Base-by-base conservation (phyloP, 2,329 filamentous ascomycete genomes). In the Akanthomyces muscarius region DNA sequence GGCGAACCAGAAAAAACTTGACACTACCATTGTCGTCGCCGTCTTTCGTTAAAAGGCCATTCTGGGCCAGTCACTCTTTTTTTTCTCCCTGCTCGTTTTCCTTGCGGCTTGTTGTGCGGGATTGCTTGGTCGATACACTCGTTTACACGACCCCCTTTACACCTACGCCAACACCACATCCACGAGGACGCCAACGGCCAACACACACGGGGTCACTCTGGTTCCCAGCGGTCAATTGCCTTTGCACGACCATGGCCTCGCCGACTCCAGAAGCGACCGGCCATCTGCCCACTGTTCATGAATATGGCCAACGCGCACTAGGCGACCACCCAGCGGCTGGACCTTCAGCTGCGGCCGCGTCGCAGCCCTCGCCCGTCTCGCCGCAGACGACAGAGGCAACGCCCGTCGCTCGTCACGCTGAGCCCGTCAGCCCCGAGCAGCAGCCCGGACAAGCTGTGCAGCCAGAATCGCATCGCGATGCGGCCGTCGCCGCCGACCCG, bases 41-140 rank as follows among this genome's bases (percentile, higher is more conserved):
- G 56, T 53, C 50, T 11, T 28, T 61, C 50, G 28, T 48, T 61
- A 61, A 47, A 48, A 16, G n/a, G 18, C 41, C 14, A 30, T 25
- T 48, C n/a, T 45, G 14, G 48, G 25, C 58, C 58, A 53, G 58
- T 53, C 58, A 53, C n/a, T 53, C 58, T 48, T 50, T 61, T 44
- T 52, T 28, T 25, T n/a, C 21, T n/a, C 18, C 16, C 30, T 44
- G 8, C 23, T 11, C 7, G 7, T 21, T n/a, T 13, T 21, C 21
- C 5, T 36, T 7, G 36, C 10, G 44, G 36, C 33, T 3, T 13
- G 23, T 7, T 44, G 33, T 36, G 33, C 7, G 44, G 44, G n/a
- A 51, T 30, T 48, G 13, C 33, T 30, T 16, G 18, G 21, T 38
- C 47, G 30, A 41, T 51, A 42, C 47, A 21, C 25, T 41, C 57